Base-by-base conservation (phyloP, 257 asterid species). In the Solanum phureja region DNA sequence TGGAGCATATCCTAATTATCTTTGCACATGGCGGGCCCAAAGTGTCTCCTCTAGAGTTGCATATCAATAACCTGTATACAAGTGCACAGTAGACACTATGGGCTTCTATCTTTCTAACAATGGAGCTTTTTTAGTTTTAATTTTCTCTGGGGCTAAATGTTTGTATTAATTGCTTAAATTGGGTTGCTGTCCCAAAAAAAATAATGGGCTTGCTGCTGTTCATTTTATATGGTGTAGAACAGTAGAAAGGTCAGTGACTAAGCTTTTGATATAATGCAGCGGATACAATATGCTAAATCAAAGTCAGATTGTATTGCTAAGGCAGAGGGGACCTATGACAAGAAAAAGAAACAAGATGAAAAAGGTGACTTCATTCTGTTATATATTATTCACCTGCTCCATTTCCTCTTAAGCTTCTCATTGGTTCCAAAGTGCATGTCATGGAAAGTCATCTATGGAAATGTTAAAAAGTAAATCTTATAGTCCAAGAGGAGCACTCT, bases 241-340 rank as follows among this genome's bases (percentile, higher is more conserved):
- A 29, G 42, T 49, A 46, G 29, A 81, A 81, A 9, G 42, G 72
- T 44, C 52, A 81, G 18, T 81, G 29, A 49, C 85, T 81, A 29
- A 81, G 6, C 42, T 35, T 84, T 85, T 76, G 87, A 71, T 73
- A 75, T 82, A 29, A 89, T 91, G 92, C 96, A 97, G 99, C 93
- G 99, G 88, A 93, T 97, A 88, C 99, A 97, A 89, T 95, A 96
- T 93, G 98, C 99, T 40, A 96, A 94, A 91, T 3, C 95, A 86
- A 95, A 96, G 90, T 96, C 99, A 88, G 99, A 96, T 90, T 94
- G 98, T 90, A 94, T 97, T 88, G 98, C 99, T 88, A 97, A 95
- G 93, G 99, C 99, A 21, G 99, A 97, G 92, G 99, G 98, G 38
- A 94, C 99, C 83, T 97, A 90, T 93, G 99, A 97, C 94, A 97